phyloP scores from a whole-genome alignment of 2,329 filamentous ascomycete species.

The Fusarium anthophilum region DNA sequence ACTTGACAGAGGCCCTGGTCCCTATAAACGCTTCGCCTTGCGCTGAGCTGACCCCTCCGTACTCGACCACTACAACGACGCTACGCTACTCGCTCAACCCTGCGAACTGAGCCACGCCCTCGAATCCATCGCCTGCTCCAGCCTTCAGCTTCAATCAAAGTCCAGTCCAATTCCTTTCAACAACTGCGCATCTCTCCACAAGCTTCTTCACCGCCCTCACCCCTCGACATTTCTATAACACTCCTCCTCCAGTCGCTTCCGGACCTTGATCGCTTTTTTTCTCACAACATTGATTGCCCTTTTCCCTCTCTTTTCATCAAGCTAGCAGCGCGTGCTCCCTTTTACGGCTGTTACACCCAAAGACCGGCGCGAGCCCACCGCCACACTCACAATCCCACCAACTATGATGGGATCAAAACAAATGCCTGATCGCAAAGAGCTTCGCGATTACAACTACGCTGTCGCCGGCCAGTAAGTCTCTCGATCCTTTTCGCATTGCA shows the following conservation, averaged over 20 bases:
- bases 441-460: constrained; percentile 76
- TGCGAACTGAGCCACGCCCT: constrained; percentile 27
- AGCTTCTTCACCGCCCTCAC: constrained; percentile 21
- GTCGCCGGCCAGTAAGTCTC: constrained; percentile 84
- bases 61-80: not conserved
- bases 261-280: constrained; percentile 5
- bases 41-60: constrained; percentile 16
- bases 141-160: constrained; percentile 17
- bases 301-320: not conserved
- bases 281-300: not conserved
- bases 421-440: constrained; percentile 67
- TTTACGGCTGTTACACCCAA: constrained; percentile 18
- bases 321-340: not conserved
- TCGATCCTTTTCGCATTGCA: constrained; percentile 14
- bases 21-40: constrained; percentile 27
- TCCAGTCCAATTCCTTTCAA: constrained; percentile 19
- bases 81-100: not conserved
- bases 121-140: constrained; percentile 21
- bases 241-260: constrained; percentile 29
- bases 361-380: constrained; percentile 20
- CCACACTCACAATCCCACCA: constrained; percentile 19
- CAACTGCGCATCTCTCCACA: constrained; percentile 21
- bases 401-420: constrained; percentile 44
- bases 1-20: not conserved
- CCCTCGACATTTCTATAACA: constrained; percentile 7